These are phyloP conservation scores for Aphanomyces stellatus DNA, from an alignment of 352 stramenopile species.

Conservation along the genomic window DNA sequence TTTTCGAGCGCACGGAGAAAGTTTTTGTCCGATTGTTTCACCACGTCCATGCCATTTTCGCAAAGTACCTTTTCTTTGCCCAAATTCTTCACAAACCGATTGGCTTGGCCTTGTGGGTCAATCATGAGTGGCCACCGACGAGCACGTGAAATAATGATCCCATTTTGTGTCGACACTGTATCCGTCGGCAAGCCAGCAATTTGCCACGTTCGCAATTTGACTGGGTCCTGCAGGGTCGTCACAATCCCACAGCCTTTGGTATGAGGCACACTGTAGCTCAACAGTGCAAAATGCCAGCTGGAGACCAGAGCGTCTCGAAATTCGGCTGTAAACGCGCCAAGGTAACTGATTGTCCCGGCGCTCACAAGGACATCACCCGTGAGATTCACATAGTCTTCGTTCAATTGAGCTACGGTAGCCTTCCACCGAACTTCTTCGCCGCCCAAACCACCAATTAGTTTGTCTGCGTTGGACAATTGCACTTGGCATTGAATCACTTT, in stretches of 20 bases:
- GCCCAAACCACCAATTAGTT: conserved; percentile 71
- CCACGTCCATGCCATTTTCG: conserved; percentile 88
- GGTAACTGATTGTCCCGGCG: conserved; percentile 79
- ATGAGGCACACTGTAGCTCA: conserved; percentile 54
- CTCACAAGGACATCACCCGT: conserved; percentile 81
- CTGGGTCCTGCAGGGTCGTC: conserved; percentile 73
- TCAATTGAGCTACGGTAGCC: conserved; percentile 63
- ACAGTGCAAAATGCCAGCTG: conserved; percentile 56
- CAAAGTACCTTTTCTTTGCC: conserved; percentile 75
- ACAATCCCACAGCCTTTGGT: conserved; percentile 82
- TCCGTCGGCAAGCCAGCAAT: conserved; percentile 82
- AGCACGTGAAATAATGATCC: conserved; percentile 83
- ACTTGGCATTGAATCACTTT: conserved; percentile 88
- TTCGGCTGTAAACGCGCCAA: conserved; percentile 79
- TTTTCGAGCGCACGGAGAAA: conserved; percentile 86
- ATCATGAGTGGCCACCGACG: conserved; percentile 85
- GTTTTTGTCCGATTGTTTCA: conserved; percentile 84
- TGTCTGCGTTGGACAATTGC: conserved; percentile 83
- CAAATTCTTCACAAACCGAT: conserved; percentile 88
- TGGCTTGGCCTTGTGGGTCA: conserved; percentile 88
- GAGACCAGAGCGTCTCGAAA: conserved; percentile 67
- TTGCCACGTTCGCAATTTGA: conserved; percentile 84
- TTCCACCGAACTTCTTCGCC: conserved; percentile 82
- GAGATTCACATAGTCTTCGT: conserved; percentile 67
- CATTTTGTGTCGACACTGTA: conserved; percentile 90